Conservation (phyloP, 441 rosid genomes). For the Gossypium lobatum region DNA sequence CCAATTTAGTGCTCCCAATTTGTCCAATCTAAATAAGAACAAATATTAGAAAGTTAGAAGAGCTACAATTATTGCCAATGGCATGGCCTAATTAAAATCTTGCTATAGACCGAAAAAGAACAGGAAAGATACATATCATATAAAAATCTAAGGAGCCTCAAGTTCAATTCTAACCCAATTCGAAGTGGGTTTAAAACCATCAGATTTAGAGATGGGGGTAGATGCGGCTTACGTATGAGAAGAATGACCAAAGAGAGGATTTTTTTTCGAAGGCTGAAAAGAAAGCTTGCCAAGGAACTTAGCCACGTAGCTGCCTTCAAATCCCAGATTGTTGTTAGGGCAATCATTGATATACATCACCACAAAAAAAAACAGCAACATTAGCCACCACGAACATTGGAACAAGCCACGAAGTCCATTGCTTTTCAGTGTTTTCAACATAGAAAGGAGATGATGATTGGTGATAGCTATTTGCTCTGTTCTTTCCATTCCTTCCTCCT, state of each 20-base stretch:
- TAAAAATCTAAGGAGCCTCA: background rate
- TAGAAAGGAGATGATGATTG: constrained; percentile 21
- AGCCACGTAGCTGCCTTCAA: constrained; percentile 54
- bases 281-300: constrained; percentile 68
- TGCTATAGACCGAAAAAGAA: too few relatives aligned
- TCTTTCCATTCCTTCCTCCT: constrained; percentile 36
- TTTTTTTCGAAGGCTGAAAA: constrained; percentile 78
- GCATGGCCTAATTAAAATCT: too few relatives aligned
- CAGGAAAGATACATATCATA: too few relatives aligned
- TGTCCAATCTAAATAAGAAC: constrained; percentile 52
- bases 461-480: constrained; percentile 24
- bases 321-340: constrained; percentile 50
- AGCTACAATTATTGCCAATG: background rate
- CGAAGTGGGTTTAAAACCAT: background rate
- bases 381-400: constrained; percentile 68
- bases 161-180: background rate
- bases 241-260: constrained; percentile 94
- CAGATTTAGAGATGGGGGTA: background rate
- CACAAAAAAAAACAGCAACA: constrained; percentile 53
- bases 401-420: constrained; percentile 89
- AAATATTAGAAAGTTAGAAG: background rate
- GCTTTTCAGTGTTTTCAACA: constrained; percentile 34
- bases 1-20: constrained; percentile 86
- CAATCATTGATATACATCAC: constrained; percentile 84
- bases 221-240: constrained; percentile 58